Percentiles rank a stretch among this genome's conserved stretches.
Conservation (phyloP, 352 stramenopile species). For the Pythium volutum region DNA sequence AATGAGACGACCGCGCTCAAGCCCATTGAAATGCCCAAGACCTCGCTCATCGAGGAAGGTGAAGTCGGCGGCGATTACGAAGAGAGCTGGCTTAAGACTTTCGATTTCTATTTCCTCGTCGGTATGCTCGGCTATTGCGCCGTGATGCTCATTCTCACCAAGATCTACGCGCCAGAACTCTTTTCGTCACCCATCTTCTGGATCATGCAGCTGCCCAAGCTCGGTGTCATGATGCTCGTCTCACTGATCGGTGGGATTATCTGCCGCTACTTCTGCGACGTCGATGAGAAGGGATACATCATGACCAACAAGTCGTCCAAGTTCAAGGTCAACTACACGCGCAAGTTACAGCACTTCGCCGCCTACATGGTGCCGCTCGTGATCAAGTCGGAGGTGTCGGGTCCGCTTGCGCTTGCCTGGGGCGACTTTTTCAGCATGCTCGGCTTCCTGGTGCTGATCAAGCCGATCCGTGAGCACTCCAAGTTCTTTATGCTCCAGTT, state of each 20-base stretch:
- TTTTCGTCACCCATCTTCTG: constrained; percentile 35
- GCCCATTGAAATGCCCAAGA: constrained; percentile 38
- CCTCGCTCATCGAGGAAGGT: constrained; percentile 57
- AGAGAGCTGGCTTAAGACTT: constrained; percentile 49
- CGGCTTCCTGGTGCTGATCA: constrained; percentile 81
- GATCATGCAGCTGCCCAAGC: constrained; percentile 44
- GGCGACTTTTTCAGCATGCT: constrained; percentile 81
- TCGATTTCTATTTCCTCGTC: constrained; percentile 54
- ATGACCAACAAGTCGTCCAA: constrained; percentile 70
- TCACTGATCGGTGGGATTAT: constrained; percentile 74
- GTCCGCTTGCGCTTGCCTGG: constrained; percentile 67
- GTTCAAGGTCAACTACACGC: constrained; percentile 89
- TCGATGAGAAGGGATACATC: constrained; percentile 82
- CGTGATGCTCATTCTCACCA: constrained; percentile 41
- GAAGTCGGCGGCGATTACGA: constrained; percentile 57
- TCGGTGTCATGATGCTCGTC: constrained; percentile 56
- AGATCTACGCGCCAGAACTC: constrained; percentile 41
- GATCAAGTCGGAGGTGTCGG: constrained; percentile 56
- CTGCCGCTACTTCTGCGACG: constrained; percentile 79
- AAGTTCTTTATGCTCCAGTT: constrained; percentile 89
- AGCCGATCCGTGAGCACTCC: constrained; percentile 71
- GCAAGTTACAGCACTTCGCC: constrained; percentile 76
- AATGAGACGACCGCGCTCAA: constrained; percentile 37
- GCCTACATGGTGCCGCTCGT: constrained; percentile 79
- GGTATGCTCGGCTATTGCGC: constrained; percentile 47